These are phyloP conservation scores for Alnus rubra DNA, from an alignment of 306 rosid species.

Conservation along the genomic window DNA sequence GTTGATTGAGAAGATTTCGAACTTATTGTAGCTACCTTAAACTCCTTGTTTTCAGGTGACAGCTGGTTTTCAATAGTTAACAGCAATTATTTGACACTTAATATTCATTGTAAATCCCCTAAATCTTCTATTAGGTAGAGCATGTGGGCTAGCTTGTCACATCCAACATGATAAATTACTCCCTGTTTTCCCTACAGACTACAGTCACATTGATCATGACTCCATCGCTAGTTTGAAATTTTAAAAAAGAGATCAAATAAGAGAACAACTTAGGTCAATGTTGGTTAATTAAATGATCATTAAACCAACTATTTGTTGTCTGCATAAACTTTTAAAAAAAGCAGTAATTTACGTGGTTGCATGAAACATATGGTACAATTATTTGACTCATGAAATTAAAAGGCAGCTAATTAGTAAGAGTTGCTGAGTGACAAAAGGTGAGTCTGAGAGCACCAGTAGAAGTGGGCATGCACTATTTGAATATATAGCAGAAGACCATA, in stretches of 20 bases:
- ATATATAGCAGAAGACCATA: neutral
- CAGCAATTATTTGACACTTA: neutral
- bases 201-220: too few species aligned
- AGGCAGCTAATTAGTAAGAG: neutral
- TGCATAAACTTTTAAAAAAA: too few species aligned
- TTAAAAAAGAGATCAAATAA: neutral
- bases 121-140: neutral
- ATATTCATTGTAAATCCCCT: neutral
- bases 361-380: neutral
- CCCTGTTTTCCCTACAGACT: neutral
- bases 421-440: neutral
- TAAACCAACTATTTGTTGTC: too few species aligned
- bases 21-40: too few species aligned
- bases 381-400: neutral
- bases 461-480: neutral
- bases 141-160: conserved; percentile 23
- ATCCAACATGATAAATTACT: conserved; percentile 7
- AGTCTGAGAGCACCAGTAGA: neutral
- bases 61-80: too few species aligned
- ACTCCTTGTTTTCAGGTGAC: too few species aligned
- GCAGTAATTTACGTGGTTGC: too few species aligned
- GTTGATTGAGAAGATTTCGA: too few species aligned
- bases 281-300: neutral
- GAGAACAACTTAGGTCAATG: neutral
- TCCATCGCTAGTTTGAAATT: neutral